phyloP scores from a whole-genome alignment of 1,284 basidiomycete genomes.

The Meira nashicola region DNA sequence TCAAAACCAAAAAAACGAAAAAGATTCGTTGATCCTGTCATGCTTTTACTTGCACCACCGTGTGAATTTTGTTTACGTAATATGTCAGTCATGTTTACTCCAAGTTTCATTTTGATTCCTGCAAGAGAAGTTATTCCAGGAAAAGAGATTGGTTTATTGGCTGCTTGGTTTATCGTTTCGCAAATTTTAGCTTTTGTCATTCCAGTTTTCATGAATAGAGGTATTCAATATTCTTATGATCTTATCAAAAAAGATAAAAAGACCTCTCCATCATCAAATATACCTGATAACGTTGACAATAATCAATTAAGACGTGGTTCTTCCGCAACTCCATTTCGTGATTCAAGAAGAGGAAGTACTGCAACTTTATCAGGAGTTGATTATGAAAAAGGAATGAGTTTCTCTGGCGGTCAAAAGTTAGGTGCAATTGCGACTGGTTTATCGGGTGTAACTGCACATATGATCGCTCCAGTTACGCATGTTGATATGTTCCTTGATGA shows the following conservation, averaged over 20 bases:
- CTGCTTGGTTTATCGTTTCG: slow-evolving; percentile 33
- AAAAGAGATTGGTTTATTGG: slow-evolving; percentile 36
- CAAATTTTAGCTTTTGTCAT: slow-evolving; percentile 33
- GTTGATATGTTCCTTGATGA: slow-evolving; percentile 13
- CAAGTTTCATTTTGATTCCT: slow-evolving; percentile 41
- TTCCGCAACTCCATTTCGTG: background rate
- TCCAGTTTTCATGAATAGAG: slow-evolving; percentile 22
- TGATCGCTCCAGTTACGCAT: slow-evolving; percentile 21
- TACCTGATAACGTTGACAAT: background rate
- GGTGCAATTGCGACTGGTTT: slow-evolving; percentile 28
- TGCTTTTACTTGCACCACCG: slow-evolving; percentile 33
- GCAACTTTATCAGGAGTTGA: slow-evolving; percentile 18
- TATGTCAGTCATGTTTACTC: slow-evolving; percentile 44
- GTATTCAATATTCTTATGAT: slow-evolving; percentile 1
- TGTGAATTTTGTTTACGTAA: slow-evolving; percentile 42
- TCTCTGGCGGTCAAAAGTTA: slow-evolving; percentile 15
- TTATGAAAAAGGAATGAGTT: slow-evolving; percentile 14
- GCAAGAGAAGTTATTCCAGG: slow-evolving; percentile 36
- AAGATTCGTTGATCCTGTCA: slow-evolving; percentile 22
- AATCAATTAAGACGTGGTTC: background rate
- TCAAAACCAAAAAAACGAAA: background rate
- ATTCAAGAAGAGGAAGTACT: slow-evolving; percentile 4
- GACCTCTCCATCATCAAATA: background rate
- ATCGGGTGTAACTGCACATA: slow-evolving; percentile 27
- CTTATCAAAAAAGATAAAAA: background rate